Base-by-base conservation (phyloP, 352 stramenopile genomes). In the Vaucheria bursata region DNA sequence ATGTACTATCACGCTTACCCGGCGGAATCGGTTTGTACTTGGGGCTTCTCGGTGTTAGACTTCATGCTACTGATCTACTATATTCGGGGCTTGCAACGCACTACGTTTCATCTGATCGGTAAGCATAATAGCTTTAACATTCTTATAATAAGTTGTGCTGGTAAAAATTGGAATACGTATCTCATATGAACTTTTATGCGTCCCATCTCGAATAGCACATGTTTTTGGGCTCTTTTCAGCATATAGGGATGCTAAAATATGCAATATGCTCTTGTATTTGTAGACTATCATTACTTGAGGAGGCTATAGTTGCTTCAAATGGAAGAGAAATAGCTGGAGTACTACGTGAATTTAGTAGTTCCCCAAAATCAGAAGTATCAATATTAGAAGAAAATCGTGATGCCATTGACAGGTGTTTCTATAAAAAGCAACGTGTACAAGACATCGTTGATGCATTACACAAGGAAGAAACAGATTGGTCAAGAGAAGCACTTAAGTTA, bases 71-170 rank as follows among this genome's bases (percentile, higher is more conserved):
- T 25, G 89, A 93, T 84, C 80, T 92, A n/a, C 50, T 98, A 36
- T 92, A 92, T 38, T 86, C 95, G 25, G 94, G 94, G 33, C 89
- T 99, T 18, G 95, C 95, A 33, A 99, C 95, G 4, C 95, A 99
- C 86, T 97, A 96, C 85, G 79, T 98, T 36, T 84, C 88, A n/a
- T 92, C 90, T n/a, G n/a, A n/a, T n/a, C n/a, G n/a, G n/a, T n/a
- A n/a, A n/a, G n/a, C n/a, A n/a, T n/a, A n/a, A n/a, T n/a, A n/a
- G n/a, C n/a, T n/a, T n/a, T n/a, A n/a, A n/a, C n/a, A n/a, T n/a
- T n/a, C n/a, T n/a, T n/a, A n/a, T n/a, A n/a, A n/a, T n/a, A n/a
- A n/a, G n/a, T n/a, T n/a, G n/a, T n/a, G n/a, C n/a, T n/a, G n/a
- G n/a, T n/a, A n/a, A n/a, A n/a, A n/a, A n/a, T n/a, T n/a, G n/a